Percentiles rank a stretch among this genome's conserved stretches.
Conservation (phyloP, 1,284 basidiomycete genomes). For the Wallemia hederae region DNA sequence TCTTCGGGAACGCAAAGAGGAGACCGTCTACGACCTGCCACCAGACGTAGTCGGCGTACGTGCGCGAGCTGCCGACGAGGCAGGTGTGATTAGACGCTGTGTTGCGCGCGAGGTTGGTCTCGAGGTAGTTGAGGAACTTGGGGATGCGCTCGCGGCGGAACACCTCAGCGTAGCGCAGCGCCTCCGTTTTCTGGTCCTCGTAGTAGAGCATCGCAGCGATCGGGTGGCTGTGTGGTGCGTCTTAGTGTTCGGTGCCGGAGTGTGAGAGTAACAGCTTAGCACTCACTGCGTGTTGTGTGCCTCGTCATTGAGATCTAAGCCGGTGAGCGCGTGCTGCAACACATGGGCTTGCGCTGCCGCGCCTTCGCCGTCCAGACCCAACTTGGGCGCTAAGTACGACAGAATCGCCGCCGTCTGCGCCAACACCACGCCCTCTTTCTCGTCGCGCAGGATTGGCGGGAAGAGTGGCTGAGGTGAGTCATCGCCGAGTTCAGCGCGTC, state of each 20-base stretch:
- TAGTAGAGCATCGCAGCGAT: slow-evolving; percentile 18
- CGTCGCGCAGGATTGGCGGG: slow-evolving; percentile 16
- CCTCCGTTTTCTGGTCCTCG: slow-evolving; percentile 23
- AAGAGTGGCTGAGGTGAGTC: slow-evolving; percentile 16
- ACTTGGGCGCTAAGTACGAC: slow-evolving; percentile 19
- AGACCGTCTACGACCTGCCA: slow-evolving; percentile 20
- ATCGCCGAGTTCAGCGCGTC: not conserved
- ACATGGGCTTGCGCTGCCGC: not conserved
- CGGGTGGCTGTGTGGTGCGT: slow-evolving; percentile 18
- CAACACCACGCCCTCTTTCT: slow-evolving; percentile 8
- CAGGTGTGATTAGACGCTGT: slow-evolving; percentile 10
- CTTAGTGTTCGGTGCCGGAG: not conserved
- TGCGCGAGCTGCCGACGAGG: slow-evolving; percentile 18
- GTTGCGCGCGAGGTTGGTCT: slow-evolving; percentile 16
- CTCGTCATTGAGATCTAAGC: not conserved
- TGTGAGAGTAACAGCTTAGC: not conserved
- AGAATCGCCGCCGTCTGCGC: slow-evolving; percentile 21
- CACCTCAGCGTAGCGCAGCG: slow-evolving; percentile 15
- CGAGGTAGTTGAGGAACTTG: slow-evolving; percentile 22
- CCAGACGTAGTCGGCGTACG: slow-evolving; percentile 22
- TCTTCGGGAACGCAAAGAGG: slow-evolving; percentile 23
- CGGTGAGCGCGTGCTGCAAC: not conserved
- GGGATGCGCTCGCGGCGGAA: slow-evolving; percentile 21
- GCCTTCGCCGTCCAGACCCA: slow-evolving; percentile 10
- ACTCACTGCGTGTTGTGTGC: not conserved